Evolutionary conservation across 768 basidiomycete species (phyloP).

Genomic region (Hemileccinum rubropunctum): DNA sequence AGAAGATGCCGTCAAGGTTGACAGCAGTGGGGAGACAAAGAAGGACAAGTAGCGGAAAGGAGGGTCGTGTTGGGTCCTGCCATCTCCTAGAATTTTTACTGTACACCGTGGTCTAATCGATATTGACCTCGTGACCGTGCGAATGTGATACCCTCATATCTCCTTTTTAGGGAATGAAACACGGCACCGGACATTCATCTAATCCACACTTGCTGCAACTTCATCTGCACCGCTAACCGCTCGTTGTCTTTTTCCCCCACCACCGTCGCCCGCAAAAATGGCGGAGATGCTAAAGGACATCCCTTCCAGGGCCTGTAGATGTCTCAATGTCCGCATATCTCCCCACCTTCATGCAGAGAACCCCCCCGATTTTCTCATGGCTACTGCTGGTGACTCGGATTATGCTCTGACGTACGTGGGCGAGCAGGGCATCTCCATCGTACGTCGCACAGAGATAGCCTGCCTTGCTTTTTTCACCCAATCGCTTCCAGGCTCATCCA

Average conservation of each 20-base stretch:
- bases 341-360: constrained; percentile 28
- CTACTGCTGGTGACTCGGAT: constrained; percentile 28
- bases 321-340: constrained; percentile 66
- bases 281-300: constrained; percentile 16
- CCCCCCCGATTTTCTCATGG: constrained; percentile 37
- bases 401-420: constrained; percentile 60
- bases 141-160: constrained; percentile 12
- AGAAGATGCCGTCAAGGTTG: constrained; percentile 41
- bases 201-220: constrained; percentile 27
- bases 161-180: constrained; percentile 23
- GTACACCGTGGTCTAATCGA: neutral
- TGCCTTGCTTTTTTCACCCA: neutral
- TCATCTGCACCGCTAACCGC: constrained; percentile 26
- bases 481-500: constrained; percentile 51
- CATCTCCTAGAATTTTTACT: neutral
- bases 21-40: constrained; percentile 49
- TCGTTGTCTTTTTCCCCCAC: constrained; percentile 19
- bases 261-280: constrained; percentile 19
- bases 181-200: constrained; percentile 35
- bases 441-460: constrained; percentile 36
- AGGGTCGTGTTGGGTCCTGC: no score
- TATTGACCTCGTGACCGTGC: constrained; percentile 20
- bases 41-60: constrained; percentile 44
- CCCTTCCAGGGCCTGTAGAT: constrained; percentile 55
- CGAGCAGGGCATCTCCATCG: constrained; percentile 64